Conservation (phyloP, 2,329 filamentous ascomycete genomes). For the Xylaria polymorpha region DNA sequence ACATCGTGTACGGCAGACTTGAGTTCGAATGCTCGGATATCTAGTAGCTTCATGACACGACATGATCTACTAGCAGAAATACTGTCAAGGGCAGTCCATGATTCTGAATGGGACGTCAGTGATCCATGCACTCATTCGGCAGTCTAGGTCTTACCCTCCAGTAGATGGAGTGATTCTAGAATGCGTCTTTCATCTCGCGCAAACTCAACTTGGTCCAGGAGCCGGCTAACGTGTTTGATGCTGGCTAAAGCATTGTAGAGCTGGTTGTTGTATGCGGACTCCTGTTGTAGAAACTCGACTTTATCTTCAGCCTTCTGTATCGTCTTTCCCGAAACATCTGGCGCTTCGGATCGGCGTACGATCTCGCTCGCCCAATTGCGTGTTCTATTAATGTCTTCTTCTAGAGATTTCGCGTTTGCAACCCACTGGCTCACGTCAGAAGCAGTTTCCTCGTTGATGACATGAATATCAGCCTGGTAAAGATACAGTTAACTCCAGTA, state of each 20-base stretch:
- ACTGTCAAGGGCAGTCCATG: constrained; percentile 67
- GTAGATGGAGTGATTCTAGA: constrained; percentile 66
- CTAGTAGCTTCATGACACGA: constrained; percentile 72
- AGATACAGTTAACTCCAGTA: constrained; percentile 24
- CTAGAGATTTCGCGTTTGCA: constrained; percentile 81
- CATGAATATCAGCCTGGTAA: constrained; percentile 74
- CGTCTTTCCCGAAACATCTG: constrained; percentile 63
- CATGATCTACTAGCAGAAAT: constrained; percentile 71
- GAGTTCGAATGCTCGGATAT: constrained; percentile 72
- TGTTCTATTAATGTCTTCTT: constrained; percentile 85
- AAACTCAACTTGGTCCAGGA: constrained; percentile 71
- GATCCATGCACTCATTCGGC: neutral
- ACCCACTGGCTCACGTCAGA: constrained; percentile 90
- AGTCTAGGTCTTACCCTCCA: constrained; percentile 61
- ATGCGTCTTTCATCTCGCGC: constrained; percentile 66
- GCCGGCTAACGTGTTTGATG: constrained; percentile 67
- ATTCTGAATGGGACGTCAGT: constrained; percentile 56
- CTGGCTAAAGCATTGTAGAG: constrained; percentile 62
- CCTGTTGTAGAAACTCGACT: constrained; percentile 66
- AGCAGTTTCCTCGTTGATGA: constrained; percentile 79
- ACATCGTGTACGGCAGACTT: constrained; percentile 73
- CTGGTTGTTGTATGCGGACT: constrained; percentile 69
- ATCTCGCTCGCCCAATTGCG: constrained; percentile 84
- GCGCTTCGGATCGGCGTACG: constrained; percentile 77
- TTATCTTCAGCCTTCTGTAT: constrained; percentile 65